Conservation (phyloP, 306 rosid species). For the Cicer yamashitae region DNA sequence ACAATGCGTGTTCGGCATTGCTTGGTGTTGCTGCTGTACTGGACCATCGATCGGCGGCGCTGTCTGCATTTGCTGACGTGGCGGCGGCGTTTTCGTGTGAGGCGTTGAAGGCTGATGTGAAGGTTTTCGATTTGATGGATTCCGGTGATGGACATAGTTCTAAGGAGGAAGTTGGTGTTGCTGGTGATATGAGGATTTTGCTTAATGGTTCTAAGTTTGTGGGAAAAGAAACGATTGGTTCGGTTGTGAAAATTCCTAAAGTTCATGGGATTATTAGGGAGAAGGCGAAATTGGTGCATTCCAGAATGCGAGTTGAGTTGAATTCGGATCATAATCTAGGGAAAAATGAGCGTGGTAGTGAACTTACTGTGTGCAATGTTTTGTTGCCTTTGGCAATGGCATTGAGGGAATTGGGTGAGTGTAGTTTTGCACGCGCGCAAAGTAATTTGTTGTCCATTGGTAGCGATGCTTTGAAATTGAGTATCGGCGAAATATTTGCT, state of each 20-base stretch:
- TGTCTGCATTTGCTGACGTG: slow-evolving; percentile 59
- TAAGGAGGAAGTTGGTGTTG: slow-evolving; percentile 81
- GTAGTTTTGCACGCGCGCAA: slow-evolving; percentile 59
- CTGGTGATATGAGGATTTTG: slow-evolving; percentile 72
- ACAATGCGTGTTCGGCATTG: slow-evolving; percentile 42
- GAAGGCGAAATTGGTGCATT: slow-evolving; percentile 66
- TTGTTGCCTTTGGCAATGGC: slow-evolving; percentile 59
- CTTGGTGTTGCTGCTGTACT: slow-evolving; percentile 61
- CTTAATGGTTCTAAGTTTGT: slow-evolving; percentile 83
- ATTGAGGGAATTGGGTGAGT: slow-evolving; percentile 59
- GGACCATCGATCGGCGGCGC: slow-evolving; percentile 63
- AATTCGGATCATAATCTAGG: slow-evolving; percentile 57
- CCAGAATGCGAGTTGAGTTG: slow-evolving; percentile 65
- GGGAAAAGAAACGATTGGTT: slow-evolving; percentile 59
- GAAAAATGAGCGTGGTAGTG: slow-evolving; percentile 39
- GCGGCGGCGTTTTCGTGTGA: slow-evolving; percentile 85
- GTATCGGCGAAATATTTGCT: slow-evolving; percentile 55
- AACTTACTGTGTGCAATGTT: slow-evolving; percentile 50
- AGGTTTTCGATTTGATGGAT: slow-evolving; percentile 67
- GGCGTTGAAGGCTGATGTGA: slow-evolving; percentile 69
- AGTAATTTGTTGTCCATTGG: slow-evolving; percentile 50
- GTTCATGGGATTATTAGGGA: slow-evolving; percentile 69
- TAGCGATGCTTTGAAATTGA: slow-evolving; percentile 37
- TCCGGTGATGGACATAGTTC: slow-evolving; percentile 73
- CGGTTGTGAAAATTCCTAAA: slow-evolving; percentile 55